These are phyloP conservation scores for Cutaneotrichosporon daszewskae DNA, from an alignment of 1,284 basidiomycete species.

Conservation along the genomic window DNA sequence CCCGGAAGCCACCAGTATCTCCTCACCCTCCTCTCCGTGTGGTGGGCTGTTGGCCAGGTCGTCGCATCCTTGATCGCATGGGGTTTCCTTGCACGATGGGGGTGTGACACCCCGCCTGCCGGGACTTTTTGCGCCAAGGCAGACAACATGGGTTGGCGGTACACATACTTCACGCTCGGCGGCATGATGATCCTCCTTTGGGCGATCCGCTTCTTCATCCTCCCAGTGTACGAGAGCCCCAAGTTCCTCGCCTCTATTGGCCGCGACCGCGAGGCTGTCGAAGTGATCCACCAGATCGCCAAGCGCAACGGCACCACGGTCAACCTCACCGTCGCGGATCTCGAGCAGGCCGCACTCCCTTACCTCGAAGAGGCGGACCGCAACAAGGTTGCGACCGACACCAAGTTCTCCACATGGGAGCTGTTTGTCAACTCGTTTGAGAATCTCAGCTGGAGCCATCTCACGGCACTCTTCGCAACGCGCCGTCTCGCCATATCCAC, in stretches of 20 bases:
- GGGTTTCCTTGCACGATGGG: conserved; percentile 20
- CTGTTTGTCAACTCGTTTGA: conserved; percentile 49
- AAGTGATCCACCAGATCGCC: conserved; percentile 51
- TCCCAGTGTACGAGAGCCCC: conserved; percentile 56
- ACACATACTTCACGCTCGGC: conserved; percentile 55
- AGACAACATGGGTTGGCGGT: conserved; percentile 60
- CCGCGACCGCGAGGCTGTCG: conserved; percentile 56
- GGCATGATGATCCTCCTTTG: conserved; percentile 50
- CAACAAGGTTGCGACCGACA: conserved; percentile 14
- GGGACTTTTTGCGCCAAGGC: conserved; percentile 49
- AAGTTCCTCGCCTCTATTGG: conserved; percentile 58
- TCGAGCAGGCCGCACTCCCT: conserved; percentile 43
- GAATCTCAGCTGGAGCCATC: conserved; percentile 51
- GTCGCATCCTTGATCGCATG: conserved; percentile 53
- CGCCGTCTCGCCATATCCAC: conserved; percentile 54
- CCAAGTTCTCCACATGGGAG: conserved; percentile 31
- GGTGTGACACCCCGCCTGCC: conserved; percentile 15
- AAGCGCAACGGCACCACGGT: conserved; percentile 53
- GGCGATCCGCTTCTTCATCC: conserved; percentile 35
- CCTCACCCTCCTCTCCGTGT: conserved; percentile 59
- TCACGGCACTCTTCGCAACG: conserved; percentile 55
- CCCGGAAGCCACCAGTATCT: conserved; percentile 58
- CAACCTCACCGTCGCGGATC: conserved; percentile 51
- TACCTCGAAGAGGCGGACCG: conserved; percentile 23
- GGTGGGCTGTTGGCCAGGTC: conserved; percentile 59